Evolutionary conservation across 1,284 basidiomycete species (phyloP), one percentile per base, ranked within the genome.

Genomic region (Malassezia furfur): DNA sequence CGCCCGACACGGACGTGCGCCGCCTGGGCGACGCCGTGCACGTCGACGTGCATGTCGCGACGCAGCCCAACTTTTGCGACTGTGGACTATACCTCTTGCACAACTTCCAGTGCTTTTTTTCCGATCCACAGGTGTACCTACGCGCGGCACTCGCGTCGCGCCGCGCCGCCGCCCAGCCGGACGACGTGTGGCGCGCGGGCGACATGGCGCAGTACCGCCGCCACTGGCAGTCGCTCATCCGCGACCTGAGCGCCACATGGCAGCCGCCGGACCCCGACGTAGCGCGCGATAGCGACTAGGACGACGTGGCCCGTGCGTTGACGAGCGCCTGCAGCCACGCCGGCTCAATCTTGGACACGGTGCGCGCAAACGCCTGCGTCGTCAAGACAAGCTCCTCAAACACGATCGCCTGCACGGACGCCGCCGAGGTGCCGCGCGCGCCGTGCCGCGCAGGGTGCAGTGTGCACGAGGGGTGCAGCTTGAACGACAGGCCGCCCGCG

Each of bases 1-100:
- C 63, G 2, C 17, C 44, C 7, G 55, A 57, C 11, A 31, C 32
- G 0, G 55, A 57, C 28, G n/a, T 57, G 12, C 32, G 43, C 15
- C 31, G 19, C 15, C 50, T 57, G 9, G 55, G 50, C 7, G 55
- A 58, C n/a, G 52, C 57, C 3, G 35, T 52, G 8, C 56, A 63
- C 44, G 57, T 72, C 11, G 50, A 61, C 25, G 69, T 65, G 2
- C 47, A 52, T 30, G 65, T 67, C 11, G 88, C 88, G 7, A 77
- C 78, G 40, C 89, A 91, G 70, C 83, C 83, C 7, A 91, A 91
- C 73, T 86, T 78, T 59, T 87, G 85, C 68, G 88, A 91, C 70
- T 91, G 89, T 64, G 89, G 89, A 47, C 57, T 74, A 55, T 74
- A 70, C 25, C 48, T 74, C 17, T 51, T 74, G 31, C 70, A 72